Percentiles rank a stretch among this genome's conserved stretches.
phyloP scores from a whole-genome alignment of 2,329 filamentous ascomycete genomes.

The Podosphaera aphanis region DNA sequence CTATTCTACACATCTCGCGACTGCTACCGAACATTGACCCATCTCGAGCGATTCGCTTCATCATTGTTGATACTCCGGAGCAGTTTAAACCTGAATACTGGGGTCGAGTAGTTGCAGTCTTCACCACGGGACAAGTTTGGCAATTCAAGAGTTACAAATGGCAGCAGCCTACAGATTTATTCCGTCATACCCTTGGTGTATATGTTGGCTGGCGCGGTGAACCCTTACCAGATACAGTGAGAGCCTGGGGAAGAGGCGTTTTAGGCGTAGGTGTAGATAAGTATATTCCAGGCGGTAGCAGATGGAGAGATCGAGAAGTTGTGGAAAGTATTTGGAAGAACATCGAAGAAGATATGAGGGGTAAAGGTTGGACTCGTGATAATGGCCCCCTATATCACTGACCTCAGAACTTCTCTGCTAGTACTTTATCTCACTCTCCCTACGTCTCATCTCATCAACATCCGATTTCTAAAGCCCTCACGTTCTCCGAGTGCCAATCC shows the following conservation, averaged over 20 bases:
- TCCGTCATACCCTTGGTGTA: slow-evolving; percentile 66
- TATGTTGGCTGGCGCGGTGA: slow-evolving; percentile 86
- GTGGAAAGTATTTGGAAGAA: slow-evolving; percentile 81
- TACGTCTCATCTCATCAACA: no score
- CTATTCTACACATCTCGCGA: slow-evolving; percentile 59
- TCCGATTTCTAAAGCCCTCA: no score
- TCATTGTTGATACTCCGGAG: slow-evolving; percentile 77
- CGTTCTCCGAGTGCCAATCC: no score
- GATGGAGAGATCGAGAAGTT: slow-evolving; percentile 78
- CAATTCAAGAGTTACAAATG: slow-evolving; percentile 98
- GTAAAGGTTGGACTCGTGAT: slow-evolving; percentile 60
- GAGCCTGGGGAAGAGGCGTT: slow-evolving; percentile 69
- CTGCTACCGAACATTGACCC: slow-evolving; percentile 48
- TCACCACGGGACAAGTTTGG: slow-evolving; percentile 94
- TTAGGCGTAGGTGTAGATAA: slow-evolving; percentile 62
- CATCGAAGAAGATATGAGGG: slow-evolving; percentile 71
- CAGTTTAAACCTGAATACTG: slow-evolving; percentile 98
- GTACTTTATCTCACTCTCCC: no score
- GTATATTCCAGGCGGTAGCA: slow-evolving; percentile 34
- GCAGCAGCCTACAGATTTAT: slow-evolving; percentile 69
- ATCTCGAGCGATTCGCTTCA: slow-evolving; percentile 62
- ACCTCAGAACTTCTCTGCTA: no score
- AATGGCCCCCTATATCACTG: slow-evolving; percentile 25
- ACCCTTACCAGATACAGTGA: slow-evolving; percentile 51
- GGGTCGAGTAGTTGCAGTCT: slow-evolving; percentile 83